Conservation (phyloP, 768 basidiomycete genomes). For the Gloeophyllum trabeum region DNA sequence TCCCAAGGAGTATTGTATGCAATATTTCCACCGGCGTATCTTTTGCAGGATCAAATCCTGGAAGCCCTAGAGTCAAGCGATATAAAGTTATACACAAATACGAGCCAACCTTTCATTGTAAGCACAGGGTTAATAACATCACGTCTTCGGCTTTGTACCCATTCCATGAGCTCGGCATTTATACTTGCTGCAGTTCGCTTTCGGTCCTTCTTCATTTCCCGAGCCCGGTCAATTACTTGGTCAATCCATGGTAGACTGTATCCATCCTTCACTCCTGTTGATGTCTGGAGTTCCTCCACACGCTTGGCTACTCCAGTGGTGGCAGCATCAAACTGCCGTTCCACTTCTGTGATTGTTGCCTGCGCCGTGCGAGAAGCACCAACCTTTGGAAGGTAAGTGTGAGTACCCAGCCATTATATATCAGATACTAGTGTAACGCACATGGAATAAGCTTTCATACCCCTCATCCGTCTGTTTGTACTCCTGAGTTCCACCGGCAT, state of each 20-base stretch:
- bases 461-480: constrained; percentile 21
- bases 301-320: constrained; percentile 2
- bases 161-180: constrained; percentile 14
- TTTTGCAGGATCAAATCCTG: constrained; percentile 4
- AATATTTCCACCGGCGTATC: constrained; percentile 6
- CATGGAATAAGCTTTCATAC: constrained; percentile 20
- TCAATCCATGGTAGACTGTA: constrained; percentile 9
- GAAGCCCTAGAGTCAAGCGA: not conserved
- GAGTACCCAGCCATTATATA: not conserved
- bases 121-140: constrained; percentile 22
- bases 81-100: not conserved
- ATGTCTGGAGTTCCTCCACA: constrained; percentile 7
- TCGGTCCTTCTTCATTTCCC: constrained; percentile 7
- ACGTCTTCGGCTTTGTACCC: constrained; percentile 14
- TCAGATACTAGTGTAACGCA: not conserved
- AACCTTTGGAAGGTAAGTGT: not conserved
- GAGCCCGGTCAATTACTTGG: constrained; percentile 8
- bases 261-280: constrained; percentile 12
- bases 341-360: constrained; percentile 1
- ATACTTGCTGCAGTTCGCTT: constrained; percentile 9
- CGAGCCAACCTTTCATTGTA: constrained; percentile 12
- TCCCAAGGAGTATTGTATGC: constrained; percentile 6
- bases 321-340: constrained; percentile 3
- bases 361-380: constrained; percentile 1
- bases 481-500: constrained; percentile 22